phyloP scores from a whole-genome alignment of 164 flowering plant species.

The Piper betle region DNA sequence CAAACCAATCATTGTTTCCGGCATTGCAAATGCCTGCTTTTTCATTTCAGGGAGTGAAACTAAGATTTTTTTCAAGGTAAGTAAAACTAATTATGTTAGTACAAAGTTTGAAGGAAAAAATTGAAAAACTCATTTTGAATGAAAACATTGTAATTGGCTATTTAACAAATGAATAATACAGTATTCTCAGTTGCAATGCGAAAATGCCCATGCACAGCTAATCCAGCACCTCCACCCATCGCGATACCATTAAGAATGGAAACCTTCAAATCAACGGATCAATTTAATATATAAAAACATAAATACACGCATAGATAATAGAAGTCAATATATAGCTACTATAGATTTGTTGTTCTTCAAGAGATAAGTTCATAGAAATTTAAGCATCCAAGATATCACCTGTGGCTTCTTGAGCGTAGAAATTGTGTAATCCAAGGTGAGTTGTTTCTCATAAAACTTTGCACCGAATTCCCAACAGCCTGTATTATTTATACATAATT shows the following conservation, averaged over 20 bases:
- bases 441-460: conserved; percentile 32
- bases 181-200: conserved; percentile 87
- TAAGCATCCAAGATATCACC: conserved; percentile 15
- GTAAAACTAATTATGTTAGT: too few species aligned
- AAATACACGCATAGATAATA: not conserved
- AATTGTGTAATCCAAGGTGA: conserved; percentile 39
- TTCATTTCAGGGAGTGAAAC: not conserved
- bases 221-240: conserved; percentile 96
- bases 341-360: too few species aligned
- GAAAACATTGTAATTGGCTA: too few species aligned
- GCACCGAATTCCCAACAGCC: conserved; percentile 53
- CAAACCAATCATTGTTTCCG: conserved; percentile 79
- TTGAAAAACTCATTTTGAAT: not conserved
- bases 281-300: too few species aligned
- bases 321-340: too few species aligned
- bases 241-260: conserved; percentile 87
- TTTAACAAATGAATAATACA: conserved; percentile 25
- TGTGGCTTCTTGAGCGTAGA: conserved; percentile 64
- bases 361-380: not conserved
- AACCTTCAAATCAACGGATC: conserved; percentile 28
- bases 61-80: too few species aligned
- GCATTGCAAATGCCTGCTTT: conserved; percentile 90
- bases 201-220: conserved; percentile 79
- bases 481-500: conserved; percentile 7
- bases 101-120: not conserved